Conservation (phyloP, 1,284 basidiomycete species). For the Termitomyces sp. region DNA sequence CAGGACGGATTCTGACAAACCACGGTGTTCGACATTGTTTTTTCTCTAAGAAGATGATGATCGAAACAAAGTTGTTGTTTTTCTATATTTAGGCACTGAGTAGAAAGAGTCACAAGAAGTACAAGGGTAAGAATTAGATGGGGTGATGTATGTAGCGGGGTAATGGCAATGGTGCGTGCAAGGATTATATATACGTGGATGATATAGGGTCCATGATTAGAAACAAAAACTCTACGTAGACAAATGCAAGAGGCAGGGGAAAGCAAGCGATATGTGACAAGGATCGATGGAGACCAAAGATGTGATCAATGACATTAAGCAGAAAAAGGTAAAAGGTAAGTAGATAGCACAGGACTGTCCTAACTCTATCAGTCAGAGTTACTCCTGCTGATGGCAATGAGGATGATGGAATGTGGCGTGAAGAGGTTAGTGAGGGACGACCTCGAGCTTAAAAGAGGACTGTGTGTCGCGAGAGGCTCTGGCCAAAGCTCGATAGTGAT, state of each 20-base stretch:
- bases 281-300: slow-evolving; percentile 17
- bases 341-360: slow-evolving; percentile 7
- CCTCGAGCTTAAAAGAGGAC: slow-evolving; percentile 67
- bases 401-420: slow-evolving; percentile 4
- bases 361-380: slow-evolving; percentile 15
- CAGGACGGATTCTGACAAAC: slow-evolving; percentile 66
- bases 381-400: slow-evolving; percentile 16
- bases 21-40: slow-evolving; percentile 12
- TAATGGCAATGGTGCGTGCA: slow-evolving; percentile 10
- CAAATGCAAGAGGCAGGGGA: slow-evolving; percentile 21
- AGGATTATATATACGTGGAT: slow-evolving; percentile 17
- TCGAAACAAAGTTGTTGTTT: slow-evolving; percentile 1
- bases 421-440: slow-evolving; percentile 30
- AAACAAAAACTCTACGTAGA: slow-evolving; percentile 25
- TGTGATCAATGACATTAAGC: not conserved
- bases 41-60: slow-evolving; percentile 16
- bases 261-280: slow-evolving; percentile 32
- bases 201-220: slow-evolving; percentile 17
- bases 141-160: slow-evolving; percentile 4
- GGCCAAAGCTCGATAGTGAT: slow-evolving; percentile 66
- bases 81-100: slow-evolving; percentile 9
- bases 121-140: slow-evolving; percentile 15
- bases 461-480: slow-evolving; percentile 65
- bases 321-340: not conserved
- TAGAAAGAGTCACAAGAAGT: slow-evolving; percentile 14